Evolutionary conservation across 371 early-diverging fungal species (phyloP).

Genomic region (Mucor mucedo): DNA sequence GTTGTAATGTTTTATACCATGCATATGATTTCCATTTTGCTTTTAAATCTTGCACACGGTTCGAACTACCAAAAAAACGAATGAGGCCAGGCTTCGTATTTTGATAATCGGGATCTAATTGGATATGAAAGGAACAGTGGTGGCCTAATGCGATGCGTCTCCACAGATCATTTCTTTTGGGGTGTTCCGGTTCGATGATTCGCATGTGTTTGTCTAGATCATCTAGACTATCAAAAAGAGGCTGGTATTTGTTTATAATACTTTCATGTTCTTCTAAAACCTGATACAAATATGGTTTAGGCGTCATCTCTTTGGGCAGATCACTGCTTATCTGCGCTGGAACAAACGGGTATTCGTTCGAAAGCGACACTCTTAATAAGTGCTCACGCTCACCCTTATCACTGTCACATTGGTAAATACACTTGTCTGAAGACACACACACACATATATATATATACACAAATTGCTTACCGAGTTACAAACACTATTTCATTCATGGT

Average conservation of each 20-base stretch:
- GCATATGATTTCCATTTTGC: slow-evolving; percentile 23
- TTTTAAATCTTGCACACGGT: slow-evolving; percentile 30
- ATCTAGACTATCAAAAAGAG: slow-evolving; percentile 43
- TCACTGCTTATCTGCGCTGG: slow-evolving; percentile 16
- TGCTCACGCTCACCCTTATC: slow-evolving; percentile 17
- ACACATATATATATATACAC: neutral
- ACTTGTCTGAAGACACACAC: neutral
- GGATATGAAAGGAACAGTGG: slow-evolving; percentile 50
- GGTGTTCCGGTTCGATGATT: slow-evolving; percentile 47
- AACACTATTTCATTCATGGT: slow-evolving; percentile 28
- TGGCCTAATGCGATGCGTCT: slow-evolving; percentile 49
- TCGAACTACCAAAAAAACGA: slow-evolving; percentile 50
- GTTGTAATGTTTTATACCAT: slow-evolving; percentile 17
- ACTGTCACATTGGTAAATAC: neutral
- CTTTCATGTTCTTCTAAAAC: slow-evolving; percentile 16
- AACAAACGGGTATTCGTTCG: slow-evolving; percentile 29
- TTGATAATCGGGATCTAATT: slow-evolving; percentile 29
- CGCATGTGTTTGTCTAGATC: slow-evolving; percentile 45
- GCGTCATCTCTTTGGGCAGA: slow-evolving; percentile 18
- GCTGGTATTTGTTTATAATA: slow-evolving; percentile 30
- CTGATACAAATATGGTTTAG: neutral
- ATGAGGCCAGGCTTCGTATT: slow-evolving; percentile 21
- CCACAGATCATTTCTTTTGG: slow-evolving; percentile 36
- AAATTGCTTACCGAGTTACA: slow-evolving; percentile 13
- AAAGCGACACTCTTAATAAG: slow-evolving; percentile 21